These are phyloP conservation scores for Scopulariopsis brevicaulis DNA, from an alignment of 2,329 filamentous ascomycete species.

Conservation along the genomic window DNA sequence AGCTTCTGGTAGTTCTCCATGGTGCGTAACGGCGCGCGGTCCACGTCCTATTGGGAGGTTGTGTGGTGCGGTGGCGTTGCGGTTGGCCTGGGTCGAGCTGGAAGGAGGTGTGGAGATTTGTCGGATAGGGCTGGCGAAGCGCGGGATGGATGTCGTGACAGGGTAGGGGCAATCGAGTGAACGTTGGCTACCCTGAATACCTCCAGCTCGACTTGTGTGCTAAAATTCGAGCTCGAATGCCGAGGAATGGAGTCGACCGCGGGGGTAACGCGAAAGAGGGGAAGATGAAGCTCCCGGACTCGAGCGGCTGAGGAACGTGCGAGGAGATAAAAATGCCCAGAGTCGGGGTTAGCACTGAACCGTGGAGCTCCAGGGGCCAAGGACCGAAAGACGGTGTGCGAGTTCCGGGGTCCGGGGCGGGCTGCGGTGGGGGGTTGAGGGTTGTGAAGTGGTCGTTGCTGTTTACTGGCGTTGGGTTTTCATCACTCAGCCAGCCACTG, in stretches of 20 bases:
- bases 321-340: not conserved
- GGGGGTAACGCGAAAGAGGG: not conserved
- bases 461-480: not conserved
- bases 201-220: too few relatives aligned
- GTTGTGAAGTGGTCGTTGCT: not conserved
- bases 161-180: not conserved
- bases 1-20: conserved; percentile 98
- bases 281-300: not conserved
- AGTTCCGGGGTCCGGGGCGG: not conserved
- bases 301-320: not conserved
- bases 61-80: not conserved
- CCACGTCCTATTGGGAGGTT: not conserved
- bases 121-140: too few relatives aligned
- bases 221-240: not conserved
- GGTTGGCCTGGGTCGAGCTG: not conserved
- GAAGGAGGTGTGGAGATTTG: not conserved
- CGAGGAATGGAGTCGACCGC: not conserved
- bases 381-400: not conserved
- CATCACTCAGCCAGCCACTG: not conserved
- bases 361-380: not conserved
- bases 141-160: not conserved
- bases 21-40: conserved; percentile 4
- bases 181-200: too few relatives aligned
- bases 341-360: not conserved
- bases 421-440: not conserved